These are phyloP conservation scores for Pythium phragmiticola DNA, from an alignment of 352 stramenopile species.

Conservation along the genomic window DNA sequence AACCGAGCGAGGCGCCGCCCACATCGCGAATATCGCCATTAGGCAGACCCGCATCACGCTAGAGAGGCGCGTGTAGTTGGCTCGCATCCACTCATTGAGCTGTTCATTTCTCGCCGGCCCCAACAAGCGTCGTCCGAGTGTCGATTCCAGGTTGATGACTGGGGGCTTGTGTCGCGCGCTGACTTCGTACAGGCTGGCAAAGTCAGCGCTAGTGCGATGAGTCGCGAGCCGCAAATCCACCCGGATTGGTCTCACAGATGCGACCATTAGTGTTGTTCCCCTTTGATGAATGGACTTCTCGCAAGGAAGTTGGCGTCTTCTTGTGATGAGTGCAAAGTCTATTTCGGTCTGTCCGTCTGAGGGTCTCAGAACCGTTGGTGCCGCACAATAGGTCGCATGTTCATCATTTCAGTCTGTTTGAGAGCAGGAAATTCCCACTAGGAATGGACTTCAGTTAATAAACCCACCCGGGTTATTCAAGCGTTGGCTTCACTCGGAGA, in stretches of 20 bases:
- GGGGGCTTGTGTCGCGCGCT: constrained; percentile 1
- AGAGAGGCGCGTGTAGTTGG: constrained; percentile 8
- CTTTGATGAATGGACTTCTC: too few relatives aligned
- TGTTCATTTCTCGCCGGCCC: not conserved
- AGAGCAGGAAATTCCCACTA: too few relatives aligned
- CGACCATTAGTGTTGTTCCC: not conserved
- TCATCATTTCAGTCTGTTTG: too few relatives aligned
- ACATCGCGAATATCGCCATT: constrained; percentile 16
- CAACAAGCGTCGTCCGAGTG: not conserved
- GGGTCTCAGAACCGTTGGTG: too few relatives aligned
- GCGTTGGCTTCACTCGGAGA: too few relatives aligned
- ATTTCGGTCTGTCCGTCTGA: not conserved
- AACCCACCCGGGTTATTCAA: too few relatives aligned
- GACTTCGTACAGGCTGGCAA: constrained; percentile 21
- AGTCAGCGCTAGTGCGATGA: constrained; percentile 2
- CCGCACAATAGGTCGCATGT: too few relatives aligned
- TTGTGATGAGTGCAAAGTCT: not conserved
- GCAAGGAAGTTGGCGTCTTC: not conserved
- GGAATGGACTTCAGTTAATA: too few relatives aligned
- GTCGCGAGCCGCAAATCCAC: not conserved
- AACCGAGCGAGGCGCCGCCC: constrained; percentile 9
- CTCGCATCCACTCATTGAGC: constrained; percentile 16
- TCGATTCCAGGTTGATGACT: constrained; percentile 13
- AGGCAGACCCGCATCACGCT: constrained; percentile 18
- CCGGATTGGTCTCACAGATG: not conserved